A percentile compares a stretch with the other conserved stretches of the same genome.
These are phyloP conservation scores for Gnomoniopsis sp. DNA, from an alignment of 2,329 filamentous ascomycete species.

Conservation along the genomic window DNA sequence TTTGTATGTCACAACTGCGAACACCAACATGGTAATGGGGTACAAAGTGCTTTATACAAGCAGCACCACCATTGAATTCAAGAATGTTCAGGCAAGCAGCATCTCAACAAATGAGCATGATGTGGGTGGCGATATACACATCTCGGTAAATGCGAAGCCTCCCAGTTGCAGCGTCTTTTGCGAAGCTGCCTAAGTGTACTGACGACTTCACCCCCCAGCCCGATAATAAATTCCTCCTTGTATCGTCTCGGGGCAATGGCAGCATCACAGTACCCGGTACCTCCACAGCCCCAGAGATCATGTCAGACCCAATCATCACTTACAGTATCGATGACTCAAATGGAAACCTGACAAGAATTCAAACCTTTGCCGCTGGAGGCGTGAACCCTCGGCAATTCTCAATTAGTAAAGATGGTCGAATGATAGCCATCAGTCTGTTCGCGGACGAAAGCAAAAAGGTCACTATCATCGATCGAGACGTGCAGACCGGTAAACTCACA, in stretches of 20 bases:
- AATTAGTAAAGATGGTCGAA: conserved; percentile 59
- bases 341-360: conserved; percentile 53
- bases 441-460: conserved; percentile 48
- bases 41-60: conserved; percentile 53
- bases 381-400: conserved; percentile 64
- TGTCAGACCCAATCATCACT: conserved; percentile 63
- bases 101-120: conserved; percentile 26
- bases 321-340: conserved; percentile 52
- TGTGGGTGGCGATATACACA: conserved; percentile 51
- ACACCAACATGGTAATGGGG: conserved; percentile 53
- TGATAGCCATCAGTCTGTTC: conserved; percentile 66
- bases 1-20: conserved; percentile 61
- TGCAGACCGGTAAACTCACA: conserved; percentile 53
- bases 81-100: conserved; percentile 43
- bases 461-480: conserved; percentile 59
- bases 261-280: conserved; percentile 45
- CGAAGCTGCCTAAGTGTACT: background rate
- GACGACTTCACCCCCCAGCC: conserved; percentile 38
- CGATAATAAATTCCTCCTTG: conserved; percentile 59
- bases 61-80: conserved; percentile 39
- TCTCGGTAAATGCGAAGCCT: conserved; percentile 46
- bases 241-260: conserved; percentile 65
- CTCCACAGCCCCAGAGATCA: conserved; percentile 35
- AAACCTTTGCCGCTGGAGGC: conserved; percentile 63
- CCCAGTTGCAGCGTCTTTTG: background rate